Conservation (phyloP, 768 basidiomycete genomes). For the Tricholoma saponaceum region DNA sequence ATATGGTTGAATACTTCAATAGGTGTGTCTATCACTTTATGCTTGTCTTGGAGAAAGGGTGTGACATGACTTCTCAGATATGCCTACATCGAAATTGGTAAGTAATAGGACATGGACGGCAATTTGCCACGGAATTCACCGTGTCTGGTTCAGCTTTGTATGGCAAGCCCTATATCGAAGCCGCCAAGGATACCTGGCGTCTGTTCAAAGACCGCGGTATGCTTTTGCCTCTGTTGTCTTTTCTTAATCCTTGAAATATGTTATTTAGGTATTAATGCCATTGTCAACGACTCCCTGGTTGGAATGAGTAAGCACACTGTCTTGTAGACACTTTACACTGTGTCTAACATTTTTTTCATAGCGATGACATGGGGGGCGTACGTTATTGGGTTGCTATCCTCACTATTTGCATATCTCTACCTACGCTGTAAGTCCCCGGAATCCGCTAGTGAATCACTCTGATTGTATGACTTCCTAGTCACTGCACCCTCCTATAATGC, state of each 20-base stretch:
- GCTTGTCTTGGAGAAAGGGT: background rate
- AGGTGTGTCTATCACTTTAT: conserved; percentile 31
- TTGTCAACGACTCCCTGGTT: conserved; percentile 81
- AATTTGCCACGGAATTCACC: background rate
- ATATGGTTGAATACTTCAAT: conserved; percentile 76
- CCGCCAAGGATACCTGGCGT: conserved; percentile 83
- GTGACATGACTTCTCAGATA: conserved; percentile 40
- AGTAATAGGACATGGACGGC: conserved; percentile 5
- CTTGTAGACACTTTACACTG: background rate
- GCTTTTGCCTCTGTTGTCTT: conserved; percentile 5
- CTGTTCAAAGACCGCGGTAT: conserved; percentile 68
- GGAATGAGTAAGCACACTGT: conserved; percentile 55
- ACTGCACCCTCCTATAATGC: conserved; percentile 73
- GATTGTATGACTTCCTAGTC: conserved; percentile 31
- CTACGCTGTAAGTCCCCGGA: conserved; percentile 49
- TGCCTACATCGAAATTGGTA: conserved; percentile 80
- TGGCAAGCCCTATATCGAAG: conserved; percentile 76
- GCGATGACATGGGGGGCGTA: conserved; percentile 83
- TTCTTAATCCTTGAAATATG: conserved; percentile 14
- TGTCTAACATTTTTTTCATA: conserved; percentile 16
- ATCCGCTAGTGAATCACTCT: background rate
- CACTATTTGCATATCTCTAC: conserved; percentile 76
- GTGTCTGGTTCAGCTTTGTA: conserved; percentile 53
- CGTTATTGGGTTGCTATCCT: conserved; percentile 66
- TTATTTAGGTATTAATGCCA: conserved; percentile 59